These are phyloP conservation scores for Xerophyta viscosa DNA, from an alignment of 106 monocot species.

Conservation along the genomic window DNA sequence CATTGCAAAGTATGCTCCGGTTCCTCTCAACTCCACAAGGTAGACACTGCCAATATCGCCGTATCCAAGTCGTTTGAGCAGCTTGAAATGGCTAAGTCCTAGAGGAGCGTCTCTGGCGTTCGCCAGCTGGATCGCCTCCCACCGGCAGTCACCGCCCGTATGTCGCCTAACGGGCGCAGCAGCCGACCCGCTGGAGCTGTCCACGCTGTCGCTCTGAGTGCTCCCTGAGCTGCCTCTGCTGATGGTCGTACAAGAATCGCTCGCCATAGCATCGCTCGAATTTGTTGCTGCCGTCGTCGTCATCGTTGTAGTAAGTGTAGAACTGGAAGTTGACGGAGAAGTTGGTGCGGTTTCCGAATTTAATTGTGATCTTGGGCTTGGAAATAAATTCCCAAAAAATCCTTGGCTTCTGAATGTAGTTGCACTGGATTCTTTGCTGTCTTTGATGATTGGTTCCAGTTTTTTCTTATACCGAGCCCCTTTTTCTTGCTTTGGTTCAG, in stretches of 20 bases:
- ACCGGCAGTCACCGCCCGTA: conserved; percentile 30
- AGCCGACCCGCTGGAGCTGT: neutral
- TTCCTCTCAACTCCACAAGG: conserved; percentile 33
- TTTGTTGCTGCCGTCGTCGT: neutral
- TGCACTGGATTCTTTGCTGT: too few species aligned
- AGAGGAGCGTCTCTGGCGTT: conserved; percentile 21
- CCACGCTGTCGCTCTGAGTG: neutral
- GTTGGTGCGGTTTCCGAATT: neutral
- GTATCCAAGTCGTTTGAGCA: conserved; percentile 34
- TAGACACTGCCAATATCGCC: conserved; percentile 47
- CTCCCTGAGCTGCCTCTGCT: neutral
- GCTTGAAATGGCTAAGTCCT: conserved; percentile 26
- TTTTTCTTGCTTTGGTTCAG: neutral
- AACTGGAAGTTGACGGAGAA: neutral
- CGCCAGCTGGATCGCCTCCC: conserved; percentile 27
- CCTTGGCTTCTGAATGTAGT: too few species aligned
- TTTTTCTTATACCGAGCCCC: neutral
- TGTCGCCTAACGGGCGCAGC: conserved; percentile 16
- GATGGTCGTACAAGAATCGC: neutral
- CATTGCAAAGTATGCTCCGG: conserved; percentile 23
- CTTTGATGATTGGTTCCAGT: neutral
- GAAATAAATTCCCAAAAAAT: neutral
- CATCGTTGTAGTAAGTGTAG: neutral
- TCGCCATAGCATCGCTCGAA: neutral
- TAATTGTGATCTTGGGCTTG: neutral